Base-by-base conservation (phyloP, 2,329 filamentous ascomycete genomes). In the Beauveria varroae region DNA sequence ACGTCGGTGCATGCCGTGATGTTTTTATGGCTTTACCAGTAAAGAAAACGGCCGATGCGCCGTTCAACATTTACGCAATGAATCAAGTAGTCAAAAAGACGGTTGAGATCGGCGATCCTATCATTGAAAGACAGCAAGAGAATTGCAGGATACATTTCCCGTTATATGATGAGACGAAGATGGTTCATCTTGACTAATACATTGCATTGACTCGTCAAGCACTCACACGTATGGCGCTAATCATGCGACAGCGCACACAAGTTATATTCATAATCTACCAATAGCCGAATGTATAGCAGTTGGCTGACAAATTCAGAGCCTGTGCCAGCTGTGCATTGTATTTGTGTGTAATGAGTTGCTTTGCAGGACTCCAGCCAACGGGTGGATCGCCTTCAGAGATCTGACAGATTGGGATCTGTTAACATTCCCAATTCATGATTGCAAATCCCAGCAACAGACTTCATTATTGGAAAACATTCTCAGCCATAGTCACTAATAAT, bases 401-500 rank as follows among this genome's bases (percentile, higher is more conserved):
- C n/a, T 30, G 12, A 5, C 46, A 49, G 14, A 18, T 18, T 26
- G 14, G 47, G 10, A 24, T 49, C 3, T 50, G 18, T n/a, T 18
- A n/a, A 50, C 49, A 37, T 20, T 18, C 5, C 49, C n/a, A 54
- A 1, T 10, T n/a, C 8, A 41, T 34, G 26, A 20, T 20, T 41
- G 10, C 34, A 16, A 57, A 26, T 5, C 10, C 5, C 46, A 18
- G n/a, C 5, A 20, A n/a, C 24, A 9, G 3, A 22, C 14, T 3
- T 18, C 7, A 41, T 66, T 68, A 73, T 62, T 69, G 75, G 43
- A 83, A 65, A 6, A 83, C 80, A 63, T 82, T 78, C 43, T 81
- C 76, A 54, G 80, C 81, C 71, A 82, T 69, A 7, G 80, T 80
- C 14, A 81, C 81, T 81, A 63, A 20, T 81, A 63, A 28, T 16